Evolutionary conservation across 495 filamentous ascomycete species (phyloP), one percentile per base, ranked within the genome.

Genomic region (Trichoderma virens): DNA sequence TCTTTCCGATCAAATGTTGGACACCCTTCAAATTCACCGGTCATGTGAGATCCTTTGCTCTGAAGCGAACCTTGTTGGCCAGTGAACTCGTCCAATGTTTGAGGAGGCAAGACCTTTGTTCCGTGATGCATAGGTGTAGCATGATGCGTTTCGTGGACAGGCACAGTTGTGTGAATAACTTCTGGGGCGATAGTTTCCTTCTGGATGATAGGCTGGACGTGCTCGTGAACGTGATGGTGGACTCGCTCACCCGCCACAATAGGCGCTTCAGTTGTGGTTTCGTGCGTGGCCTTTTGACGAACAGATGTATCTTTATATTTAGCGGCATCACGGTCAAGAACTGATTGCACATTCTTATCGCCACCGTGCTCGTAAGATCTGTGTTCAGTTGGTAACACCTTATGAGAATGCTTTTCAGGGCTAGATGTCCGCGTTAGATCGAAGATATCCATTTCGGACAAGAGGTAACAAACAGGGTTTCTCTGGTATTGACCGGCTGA

Each of bases 141-240:
- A 64, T 87, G 84, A 67, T 88, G 86, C 0, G 81, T 75, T 70
- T 90, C 87, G 65, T 89, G 87, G 66, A 89, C 78, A 0, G 84
- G 86, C 7, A 86, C 76, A n/a, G 85, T 87, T 56, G 83, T 88
- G 72, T 89, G 86, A 30, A 88, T 79, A 23, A 89, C 83, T 6
- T 78, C 76, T 6, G 86, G 85, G 67, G 88, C 84, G 61, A 88
- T 80, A 16, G 81, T 81, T 66, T 88, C 86, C 68, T 87, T 86
- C 51, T 88, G 79, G 28, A 90, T 74, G 0, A 89, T 78, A 0
- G 87, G 87, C 68, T 89, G 86, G 63, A 90, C 81, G 38, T 79
- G 83, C 72, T 89, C 84, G 67, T 84, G 79, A 32, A 86, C 78
- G 64, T 85, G 79, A 66, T 88, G 86, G 65, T 88, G 86, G 18